Percentiles rank a stretch among this genome's conserved stretches.
Evolutionary conservation across 2,329 filamentous ascomycete genomes (phyloP).

Genomic region (Cordyceps fumosorosea): DNA sequence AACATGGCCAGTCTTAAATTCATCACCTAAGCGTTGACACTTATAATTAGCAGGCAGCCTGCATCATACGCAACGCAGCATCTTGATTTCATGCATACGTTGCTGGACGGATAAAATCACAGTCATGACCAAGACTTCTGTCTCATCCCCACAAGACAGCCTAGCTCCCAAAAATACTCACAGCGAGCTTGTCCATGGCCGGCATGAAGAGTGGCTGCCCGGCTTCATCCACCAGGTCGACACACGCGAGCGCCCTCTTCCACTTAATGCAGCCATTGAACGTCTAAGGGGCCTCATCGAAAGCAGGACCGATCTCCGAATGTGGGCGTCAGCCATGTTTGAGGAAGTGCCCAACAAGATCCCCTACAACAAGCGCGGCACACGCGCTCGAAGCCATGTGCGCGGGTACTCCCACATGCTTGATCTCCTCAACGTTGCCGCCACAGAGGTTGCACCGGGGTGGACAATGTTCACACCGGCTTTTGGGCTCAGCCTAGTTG

Average conservation of each 20-base stretch:
- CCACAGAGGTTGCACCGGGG: slow-evolving; percentile 14
- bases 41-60: no score
- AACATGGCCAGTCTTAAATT: no score
- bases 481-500: slow-evolving; percentile 35
- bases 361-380: slow-evolving; percentile 16
- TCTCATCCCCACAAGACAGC: no score
- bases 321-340: slow-evolving; percentile 19
- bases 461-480: slow-evolving; percentile 17
- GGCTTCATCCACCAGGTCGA: background rate
- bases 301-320: slow-evolving; percentile 18
- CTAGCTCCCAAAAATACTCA: no score
- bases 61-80: no score
- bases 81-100: no score
- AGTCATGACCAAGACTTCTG: no score
- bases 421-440: slow-evolving; percentile 16
- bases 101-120: no score
- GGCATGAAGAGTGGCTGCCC: no score
- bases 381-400: slow-evolving; percentile 14
- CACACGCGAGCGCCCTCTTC: background rate
- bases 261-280: background rate
- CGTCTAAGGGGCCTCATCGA: slow-evolving; percentile 14
- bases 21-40: no score
- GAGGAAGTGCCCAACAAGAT: slow-evolving; percentile 19
- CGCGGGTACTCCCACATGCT: slow-evolving; percentile 19
- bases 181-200: no score